A percentile compares a stretch with the other conserved stretches of the same genome.
These are phyloP conservation scores for Rhamnella rubrinervis DNA, from an alignment of 331 rosid species.

Conservation along the genomic window DNA sequence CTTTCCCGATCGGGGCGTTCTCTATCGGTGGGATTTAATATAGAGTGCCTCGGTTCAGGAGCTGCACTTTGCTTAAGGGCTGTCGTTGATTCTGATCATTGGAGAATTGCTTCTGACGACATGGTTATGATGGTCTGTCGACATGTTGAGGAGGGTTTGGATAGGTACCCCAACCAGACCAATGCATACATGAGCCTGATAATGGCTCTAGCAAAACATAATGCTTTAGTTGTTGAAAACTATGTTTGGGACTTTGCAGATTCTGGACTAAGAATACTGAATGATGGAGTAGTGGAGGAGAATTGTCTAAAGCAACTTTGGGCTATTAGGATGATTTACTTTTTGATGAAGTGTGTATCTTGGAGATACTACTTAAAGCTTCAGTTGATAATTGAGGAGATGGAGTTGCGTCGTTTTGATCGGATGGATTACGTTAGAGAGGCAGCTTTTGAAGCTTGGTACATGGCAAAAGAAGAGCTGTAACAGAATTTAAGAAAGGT, in stretches of 20 bases:
- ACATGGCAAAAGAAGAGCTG: slow-evolving; percentile 59
- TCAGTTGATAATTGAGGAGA: slow-evolving; percentile 64
- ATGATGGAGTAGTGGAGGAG: slow-evolving; percentile 49
- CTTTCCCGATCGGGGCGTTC: too few species aligned
- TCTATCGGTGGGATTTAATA: slow-evolving; percentile 54
- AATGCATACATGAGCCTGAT: slow-evolving; percentile 79
- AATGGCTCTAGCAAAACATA: slow-evolving; percentile 77
- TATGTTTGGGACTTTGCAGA: slow-evolving; percentile 77
- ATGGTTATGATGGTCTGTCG: slow-evolving; percentile 84
- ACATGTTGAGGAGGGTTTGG: slow-evolving; percentile 74
- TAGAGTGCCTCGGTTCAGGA: slow-evolving; percentile 69
- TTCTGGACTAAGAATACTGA: slow-evolving; percentile 60
- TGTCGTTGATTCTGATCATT: slow-evolving; percentile 81
- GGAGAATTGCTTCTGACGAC: slow-evolving; percentile 84
- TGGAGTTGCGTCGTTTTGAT: slow-evolving; percentile 72
- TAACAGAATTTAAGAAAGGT: slow-evolving; percentile 38
- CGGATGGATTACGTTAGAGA: slow-evolving; percentile 75
- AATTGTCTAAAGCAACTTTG: slow-evolving; percentile 71
- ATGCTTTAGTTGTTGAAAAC: slow-evolving; percentile 74
- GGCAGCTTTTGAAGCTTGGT: slow-evolving; percentile 88
- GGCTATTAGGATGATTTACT: slow-evolving; percentile 76
- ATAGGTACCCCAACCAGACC: slow-evolving; percentile 69
- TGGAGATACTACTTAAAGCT: slow-evolving; percentile 76
- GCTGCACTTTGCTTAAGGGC: slow-evolving; percentile 86
- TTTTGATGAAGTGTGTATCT: slow-evolving; percentile 70